Base-by-base conservation (phyloP, 1,284 basidiomycete species). In the Tilletia horrida region DNA sequence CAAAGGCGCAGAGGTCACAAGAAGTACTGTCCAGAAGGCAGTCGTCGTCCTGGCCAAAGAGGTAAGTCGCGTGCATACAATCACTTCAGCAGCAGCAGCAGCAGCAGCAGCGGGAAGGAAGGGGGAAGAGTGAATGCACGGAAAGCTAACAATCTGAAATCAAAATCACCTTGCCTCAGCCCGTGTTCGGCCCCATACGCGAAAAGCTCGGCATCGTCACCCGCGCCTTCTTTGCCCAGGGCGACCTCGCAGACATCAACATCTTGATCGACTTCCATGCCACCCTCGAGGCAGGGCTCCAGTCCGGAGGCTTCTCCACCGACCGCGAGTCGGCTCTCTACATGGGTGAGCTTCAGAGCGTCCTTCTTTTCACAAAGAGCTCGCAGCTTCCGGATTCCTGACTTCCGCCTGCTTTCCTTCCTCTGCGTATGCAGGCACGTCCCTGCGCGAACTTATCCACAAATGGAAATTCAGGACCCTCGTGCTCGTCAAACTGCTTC, bases 201-300 rank as follows among this genome's bases (percentile, higher is more conserved):
- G 93, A 97, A 80, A 94, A 93, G 76, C 85, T 99, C 0, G 93
- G 94, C n/a, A 92, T 98, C 3, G 91, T 99, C 45, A 98, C 95
- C 0, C 72, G 74, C 14, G 80, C 80, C 29, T 80, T 77, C 66
- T 81, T 81, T 48, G 80, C 79, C 18, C 80, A 81, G 48, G 72
- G 76, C n/a, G 77, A 81, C 50, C 68, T 81, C 4, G 71, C 67
- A 2, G 76, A 81, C 66, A 71, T 77, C 14, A 71, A 73, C 13
- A 80, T 82, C 31, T 72, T 82, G 11, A 73, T 76, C 35, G 81
- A 82, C 55, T 82, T 82, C 43, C 75, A 81, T 62, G 75, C 72
- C 2, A 81, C 80, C 1, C 71, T 82, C 18, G 81, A 82, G 70
- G 69, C 74, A 18, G 77, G 73, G 14, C 66, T 81, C 8, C 21